phyloP scores from a whole-genome alignment of 192 early-diverging fungal genomes.

The Paraglomus brasilianum region DNA sequence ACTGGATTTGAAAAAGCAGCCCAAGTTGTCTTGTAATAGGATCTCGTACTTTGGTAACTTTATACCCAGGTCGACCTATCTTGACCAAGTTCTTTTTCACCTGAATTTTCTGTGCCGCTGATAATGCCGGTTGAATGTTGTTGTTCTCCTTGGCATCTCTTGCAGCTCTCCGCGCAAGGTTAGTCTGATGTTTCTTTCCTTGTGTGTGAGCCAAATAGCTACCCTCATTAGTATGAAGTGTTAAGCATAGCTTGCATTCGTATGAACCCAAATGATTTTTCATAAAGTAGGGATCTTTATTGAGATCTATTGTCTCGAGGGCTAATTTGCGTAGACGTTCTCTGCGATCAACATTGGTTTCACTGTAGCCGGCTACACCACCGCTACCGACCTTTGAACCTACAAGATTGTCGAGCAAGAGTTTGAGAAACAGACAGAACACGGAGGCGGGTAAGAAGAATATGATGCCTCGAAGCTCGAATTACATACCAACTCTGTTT shows the following conservation, averaged over 20 bases:
- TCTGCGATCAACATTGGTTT: slow-evolving; percentile 88
- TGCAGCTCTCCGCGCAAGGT: slow-evolving; percentile 84
- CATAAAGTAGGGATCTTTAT: slow-evolving; percentile 98
- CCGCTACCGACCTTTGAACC: slow-evolving; percentile 90
- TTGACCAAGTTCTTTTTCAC: slow-evolving; percentile 82
- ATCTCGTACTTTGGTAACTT: slow-evolving; percentile 89
- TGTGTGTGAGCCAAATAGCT: slow-evolving; percentile 96
- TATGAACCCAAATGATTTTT: slow-evolving; percentile 83
- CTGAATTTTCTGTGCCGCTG: slow-evolving; percentile 40
- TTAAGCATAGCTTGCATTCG: slow-evolving; percentile 83
- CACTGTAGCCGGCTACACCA: slow-evolving; percentile 78
- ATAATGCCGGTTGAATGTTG: slow-evolving; percentile 45
- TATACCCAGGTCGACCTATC: slow-evolving; percentile 95
- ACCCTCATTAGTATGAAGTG: slow-evolving; percentile 89
- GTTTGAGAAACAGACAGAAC: too few species aligned
- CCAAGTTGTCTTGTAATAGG: slow-evolving; percentile 85
- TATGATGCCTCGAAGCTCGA: too few species aligned
- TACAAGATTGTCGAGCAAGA: slow-evolving; percentile 91
- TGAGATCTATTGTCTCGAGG: slow-evolving; percentile 86
- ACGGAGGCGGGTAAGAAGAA: too few species aligned
- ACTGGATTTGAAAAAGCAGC: slow-evolving; percentile 90
- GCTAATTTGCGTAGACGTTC: slow-evolving; percentile 94
- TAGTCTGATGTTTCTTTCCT: slow-evolving; percentile 97
- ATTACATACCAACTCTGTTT: too few species aligned
- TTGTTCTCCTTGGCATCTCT: slow-evolving; percentile 75